phyloP scores from a whole-genome alignment of 331 rosid genomes.

The Saraca asoca region DNA sequence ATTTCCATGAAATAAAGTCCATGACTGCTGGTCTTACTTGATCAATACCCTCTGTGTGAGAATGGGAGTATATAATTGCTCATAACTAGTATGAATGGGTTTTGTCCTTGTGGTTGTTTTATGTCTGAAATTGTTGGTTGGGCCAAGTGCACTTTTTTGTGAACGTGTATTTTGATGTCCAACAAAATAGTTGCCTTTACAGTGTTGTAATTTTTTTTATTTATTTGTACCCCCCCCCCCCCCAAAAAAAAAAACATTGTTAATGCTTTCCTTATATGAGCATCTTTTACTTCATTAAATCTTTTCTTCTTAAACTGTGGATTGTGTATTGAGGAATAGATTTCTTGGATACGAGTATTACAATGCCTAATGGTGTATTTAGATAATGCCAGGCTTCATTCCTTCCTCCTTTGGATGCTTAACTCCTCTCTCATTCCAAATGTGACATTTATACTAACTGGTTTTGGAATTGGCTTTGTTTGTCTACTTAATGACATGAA shows the following conservation, averaged over 20 bases:
- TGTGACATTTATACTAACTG: no score
- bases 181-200: background rate
- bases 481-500: no score
- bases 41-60: background rate
- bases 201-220: background rate
- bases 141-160: background rate
- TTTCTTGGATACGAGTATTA: background rate
- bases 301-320: background rate
- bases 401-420: background rate
- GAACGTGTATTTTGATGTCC: background rate
- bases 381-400: background rate
- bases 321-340: background rate
- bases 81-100: background rate
- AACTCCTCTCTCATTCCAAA: background rate
- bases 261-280: background rate
- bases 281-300: background rate
- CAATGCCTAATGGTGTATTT: background rate
- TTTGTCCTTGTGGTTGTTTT: background rate
- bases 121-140: background rate
- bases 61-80: background rate
- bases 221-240: no score
- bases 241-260: no score
- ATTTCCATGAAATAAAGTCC: background rate
- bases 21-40: background rate
- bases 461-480: no score